These are phyloP conservation scores for Exobasidium cylindrosporum DNA, from an alignment of 1,284 basidiomycete species.

Conservation along the genomic window DNA sequence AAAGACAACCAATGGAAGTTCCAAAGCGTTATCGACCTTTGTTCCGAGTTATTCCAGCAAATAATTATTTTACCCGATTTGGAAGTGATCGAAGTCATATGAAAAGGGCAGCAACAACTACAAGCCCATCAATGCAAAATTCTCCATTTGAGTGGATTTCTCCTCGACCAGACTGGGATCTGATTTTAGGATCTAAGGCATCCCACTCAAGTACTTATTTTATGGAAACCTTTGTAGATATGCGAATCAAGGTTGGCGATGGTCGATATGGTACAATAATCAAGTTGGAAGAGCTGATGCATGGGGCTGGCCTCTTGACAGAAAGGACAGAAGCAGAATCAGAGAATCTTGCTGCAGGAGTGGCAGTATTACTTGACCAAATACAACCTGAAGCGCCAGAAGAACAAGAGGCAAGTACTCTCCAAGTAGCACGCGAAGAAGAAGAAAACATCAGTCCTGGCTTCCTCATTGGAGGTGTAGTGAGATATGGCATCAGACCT, in stretches of 20 bases:
- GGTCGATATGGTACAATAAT: background rate
- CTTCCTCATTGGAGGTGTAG: background rate
- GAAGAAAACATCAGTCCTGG: background rate
- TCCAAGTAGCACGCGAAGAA: background rate
- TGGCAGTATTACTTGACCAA: background rate
- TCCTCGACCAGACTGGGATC: slow-evolving; percentile 3
- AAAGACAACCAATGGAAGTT: slow-evolving; percentile 21
- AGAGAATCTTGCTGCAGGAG: background rate
- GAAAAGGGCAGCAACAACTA: slow-evolving; percentile 6
- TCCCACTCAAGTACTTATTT: slow-evolving; percentile 3
- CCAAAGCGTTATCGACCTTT: slow-evolving; percentile 16
- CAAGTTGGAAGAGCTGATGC: background rate
- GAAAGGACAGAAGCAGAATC: slow-evolving; percentile 2
- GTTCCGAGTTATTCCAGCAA: slow-evolving; percentile 22
- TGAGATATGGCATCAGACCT: background rate
- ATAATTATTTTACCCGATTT: slow-evolving; percentile 22
- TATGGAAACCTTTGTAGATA: slow-evolving; percentile 13
- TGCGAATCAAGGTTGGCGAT: slow-evolving; percentile 2
- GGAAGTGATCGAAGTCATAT: slow-evolving; percentile 41
- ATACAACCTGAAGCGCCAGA: background rate
- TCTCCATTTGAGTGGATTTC: background rate
- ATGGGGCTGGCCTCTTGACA: slow-evolving; percentile 4
- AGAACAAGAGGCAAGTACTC: slow-evolving; percentile 1
- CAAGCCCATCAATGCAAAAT: background rate
- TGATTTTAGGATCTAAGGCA: slow-evolving; percentile 6